Evolutionary conservation across 78 protist genomes (phyloP).

Genomic region (Polysphondylium violaceum): DNA sequence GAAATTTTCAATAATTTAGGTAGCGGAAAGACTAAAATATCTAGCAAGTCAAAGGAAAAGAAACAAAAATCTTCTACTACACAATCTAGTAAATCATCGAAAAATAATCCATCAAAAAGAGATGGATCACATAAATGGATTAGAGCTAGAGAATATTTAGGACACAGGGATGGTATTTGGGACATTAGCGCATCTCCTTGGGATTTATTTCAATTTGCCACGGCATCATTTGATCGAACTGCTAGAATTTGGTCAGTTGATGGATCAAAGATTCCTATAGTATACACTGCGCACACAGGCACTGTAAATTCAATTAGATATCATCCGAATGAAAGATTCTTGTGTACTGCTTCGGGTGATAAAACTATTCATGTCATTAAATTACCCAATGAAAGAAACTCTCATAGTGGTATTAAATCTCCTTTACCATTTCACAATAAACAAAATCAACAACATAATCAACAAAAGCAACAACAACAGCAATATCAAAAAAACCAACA

Average conservation of each 20-base stretch:
- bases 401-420: not conserved
- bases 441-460: not conserved
- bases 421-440: not conserved
- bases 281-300: slow-evolving; percentile 70
- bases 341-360: slow-evolving; percentile 67
- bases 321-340: slow-evolving; percentile 39
- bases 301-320: slow-evolving; percentile 43
- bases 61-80: too few relatives aligned
- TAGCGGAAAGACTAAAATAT: not conserved
- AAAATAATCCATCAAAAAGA: slow-evolving; percentile 26
- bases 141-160: slow-evolving; percentile 46
- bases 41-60: too few relatives aligned
- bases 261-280: slow-evolving; percentile 26
- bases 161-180: slow-evolving; percentile 75
- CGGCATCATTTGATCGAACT: slow-evolving; percentile 51
- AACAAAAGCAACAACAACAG: not conserved
- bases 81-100: not conserved
- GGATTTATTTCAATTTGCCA: slow-evolving; percentile 54
- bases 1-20: not conserved
- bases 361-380: slow-evolving; percentile 50
- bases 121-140: slow-evolving; percentile 79
- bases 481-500: not conserved
- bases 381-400: slow-evolving; percentile 26
- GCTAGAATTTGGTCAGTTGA: slow-evolving; percentile 68
- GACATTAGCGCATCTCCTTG: slow-evolving; percentile 50